Percentiles rank a stretch among this genome's conserved stretches.
Conservation (phyloP, 768 basidiomycete genomes). For the Kondoa subrosea region DNA sequence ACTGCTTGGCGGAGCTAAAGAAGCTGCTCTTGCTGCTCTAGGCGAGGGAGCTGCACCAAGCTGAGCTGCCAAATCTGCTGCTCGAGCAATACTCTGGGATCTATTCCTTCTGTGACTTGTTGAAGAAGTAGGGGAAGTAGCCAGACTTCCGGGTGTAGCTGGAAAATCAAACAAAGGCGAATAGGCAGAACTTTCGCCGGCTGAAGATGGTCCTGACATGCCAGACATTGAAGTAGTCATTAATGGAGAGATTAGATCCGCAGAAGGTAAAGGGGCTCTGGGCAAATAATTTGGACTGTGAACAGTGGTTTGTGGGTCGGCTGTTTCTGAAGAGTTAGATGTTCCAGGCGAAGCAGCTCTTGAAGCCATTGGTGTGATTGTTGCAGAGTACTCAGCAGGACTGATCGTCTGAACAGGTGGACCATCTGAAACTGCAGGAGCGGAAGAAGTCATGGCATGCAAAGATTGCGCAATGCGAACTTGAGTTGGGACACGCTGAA, state of each 20-base stretch:
- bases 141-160: not conserved
- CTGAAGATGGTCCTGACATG: not conserved
- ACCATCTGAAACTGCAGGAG: not conserved
- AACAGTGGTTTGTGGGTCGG: not conserved
- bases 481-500: slow-evolving; percentile 36
- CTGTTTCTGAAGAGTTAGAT: slow-evolving; percentile 1
- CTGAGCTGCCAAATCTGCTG: not conserved
- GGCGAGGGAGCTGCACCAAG: not conserved
- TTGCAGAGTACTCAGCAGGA: not conserved
- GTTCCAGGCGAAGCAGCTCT: slow-evolving; percentile 1
- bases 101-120: not conserved
- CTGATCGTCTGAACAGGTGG: not conserved
- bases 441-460: slow-evolving; percentile 23
- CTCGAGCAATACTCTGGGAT: not conserved
- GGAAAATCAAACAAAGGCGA: slow-evolving; percentile 8
- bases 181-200: slow-evolving; percentile 1
- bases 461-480: slow-evolving; percentile 36
- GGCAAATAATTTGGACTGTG: not conserved
- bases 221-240: not conserved
- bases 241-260: not conserved
- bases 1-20: not conserved
- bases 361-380: slow-evolving; percentile 4
- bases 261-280: not conserved
- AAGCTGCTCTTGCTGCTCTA: not conserved
- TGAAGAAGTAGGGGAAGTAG: not conserved